phyloP scores from a whole-genome alignment of 345 rosid species.

The Leavenworthia alabamica region DNA sequence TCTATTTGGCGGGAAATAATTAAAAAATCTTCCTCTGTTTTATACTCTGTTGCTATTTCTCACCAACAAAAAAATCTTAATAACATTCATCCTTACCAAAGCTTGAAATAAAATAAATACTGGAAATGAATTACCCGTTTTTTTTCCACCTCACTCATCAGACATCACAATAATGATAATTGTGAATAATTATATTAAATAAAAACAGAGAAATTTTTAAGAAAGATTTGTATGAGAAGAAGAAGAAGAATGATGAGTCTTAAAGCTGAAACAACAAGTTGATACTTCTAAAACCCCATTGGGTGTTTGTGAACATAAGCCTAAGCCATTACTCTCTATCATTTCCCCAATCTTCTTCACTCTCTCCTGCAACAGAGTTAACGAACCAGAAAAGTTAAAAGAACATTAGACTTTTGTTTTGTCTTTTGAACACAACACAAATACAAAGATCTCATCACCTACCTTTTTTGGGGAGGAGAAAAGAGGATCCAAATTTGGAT shows the following conservation, averaged over 20 bases:
- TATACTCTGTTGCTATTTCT: not conserved
- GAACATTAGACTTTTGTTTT: not conserved
- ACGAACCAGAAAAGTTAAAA: slow-evolving; percentile 6
- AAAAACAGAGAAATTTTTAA: not conserved
- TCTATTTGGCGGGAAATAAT: slow-evolving; percentile 29
- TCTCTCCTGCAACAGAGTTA: slow-evolving; percentile 30
- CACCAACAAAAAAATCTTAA: not conserved
- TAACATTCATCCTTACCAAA: not conserved
- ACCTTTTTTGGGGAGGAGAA: not conserved
- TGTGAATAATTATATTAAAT: not conserved
- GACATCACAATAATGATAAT: not conserved
- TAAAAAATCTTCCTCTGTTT: not conserved
- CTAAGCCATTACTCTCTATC: slow-evolving; percentile 21
- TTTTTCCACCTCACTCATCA: slow-evolving; percentile 11
- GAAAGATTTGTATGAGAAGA: slow-evolving; percentile 25
- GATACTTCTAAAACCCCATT: slow-evolving; percentile 33
- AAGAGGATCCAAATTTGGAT: slow-evolving; percentile 5
- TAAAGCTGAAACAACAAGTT: slow-evolving; percentile 28
- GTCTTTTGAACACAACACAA: slow-evolving; percentile 10
- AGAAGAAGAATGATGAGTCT: slow-evolving; percentile 25
- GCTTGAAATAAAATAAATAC: not conserved
- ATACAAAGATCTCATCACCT: not conserved
- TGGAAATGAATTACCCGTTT: not conserved
- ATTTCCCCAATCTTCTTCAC: slow-evolving; percentile 29
- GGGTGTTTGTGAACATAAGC: slow-evolving; percentile 29